Evolutionary conservation across 768 basidiomycete genomes (phyloP).

Genomic region (Macrolepiota fuliginosa): DNA sequence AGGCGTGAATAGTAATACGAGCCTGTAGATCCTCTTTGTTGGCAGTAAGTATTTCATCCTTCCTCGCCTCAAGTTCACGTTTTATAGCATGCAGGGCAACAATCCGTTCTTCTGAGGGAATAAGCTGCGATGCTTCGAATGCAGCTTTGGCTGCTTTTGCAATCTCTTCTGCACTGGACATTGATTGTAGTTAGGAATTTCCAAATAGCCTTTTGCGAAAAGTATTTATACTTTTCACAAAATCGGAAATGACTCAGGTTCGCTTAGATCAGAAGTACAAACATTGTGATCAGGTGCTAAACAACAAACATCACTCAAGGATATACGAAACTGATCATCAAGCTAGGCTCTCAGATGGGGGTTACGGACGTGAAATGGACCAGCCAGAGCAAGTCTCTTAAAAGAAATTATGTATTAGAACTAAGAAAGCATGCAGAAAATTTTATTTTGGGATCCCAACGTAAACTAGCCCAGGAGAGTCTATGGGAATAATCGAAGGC

Average conservation of each 20-base stretch:
- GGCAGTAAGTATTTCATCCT: constrained; percentile 70
- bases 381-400: constrained; percentile 10
- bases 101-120: constrained; percentile 65
- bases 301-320: neutral
- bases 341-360: no score
- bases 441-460: constrained; percentile 31
- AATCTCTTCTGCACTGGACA: constrained; percentile 43
- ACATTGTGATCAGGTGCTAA: neutral
- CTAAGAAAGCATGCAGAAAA: constrained; percentile 15
- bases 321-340: no score
- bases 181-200: constrained; percentile 3
- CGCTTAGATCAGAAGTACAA: neutral
- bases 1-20: constrained; percentile 10
- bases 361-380: no score
- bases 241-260: constrained; percentile 6
- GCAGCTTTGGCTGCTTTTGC: constrained; percentile 80
- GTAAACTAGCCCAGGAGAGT: constrained; percentile 20
- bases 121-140: constrained; percentile 84
- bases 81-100: constrained; percentile 71
- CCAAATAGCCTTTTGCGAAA: neutral
- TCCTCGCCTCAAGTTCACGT: constrained; percentile 59
- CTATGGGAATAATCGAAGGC: constrained; percentile 26
- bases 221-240: neutral
- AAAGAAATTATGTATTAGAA: constrained; percentile 14
- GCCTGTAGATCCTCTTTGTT: constrained; percentile 83